These are phyloP conservation scores for Leccinum glutinopallens DNA, from an alignment of 1,284 basidiomycete genomes.

Conservation along the genomic window DNA sequence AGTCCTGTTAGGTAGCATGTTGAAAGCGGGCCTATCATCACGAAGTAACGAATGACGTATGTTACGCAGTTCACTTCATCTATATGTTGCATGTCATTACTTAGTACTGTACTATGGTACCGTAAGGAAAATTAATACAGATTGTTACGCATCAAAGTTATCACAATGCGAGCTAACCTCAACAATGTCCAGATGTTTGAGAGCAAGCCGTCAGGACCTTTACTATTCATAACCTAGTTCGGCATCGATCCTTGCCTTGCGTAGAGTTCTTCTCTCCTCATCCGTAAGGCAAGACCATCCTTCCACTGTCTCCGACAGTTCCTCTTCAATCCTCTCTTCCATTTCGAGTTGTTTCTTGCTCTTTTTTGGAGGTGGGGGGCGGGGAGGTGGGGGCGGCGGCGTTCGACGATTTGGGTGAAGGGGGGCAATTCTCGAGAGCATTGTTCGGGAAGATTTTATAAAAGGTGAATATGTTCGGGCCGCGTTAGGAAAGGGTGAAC, in stretches of 20 bases:
- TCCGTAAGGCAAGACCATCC: conserved; percentile 72
- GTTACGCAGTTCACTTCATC: neutral
- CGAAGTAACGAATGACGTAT: neutral
- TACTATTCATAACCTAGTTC: conserved; percentile 59
- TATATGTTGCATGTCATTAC: conserved; percentile 6
- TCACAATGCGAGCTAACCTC: conserved; percentile 2
- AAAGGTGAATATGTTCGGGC: conserved; percentile 60
- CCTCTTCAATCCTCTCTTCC: conserved; percentile 79
- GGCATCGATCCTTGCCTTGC: conserved; percentile 60
- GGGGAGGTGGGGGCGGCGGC: conserved; percentile 67
- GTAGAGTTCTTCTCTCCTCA: conserved; percentile 60
- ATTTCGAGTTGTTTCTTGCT: conserved; percentile 72
- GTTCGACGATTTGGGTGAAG: conserved; percentile 70
- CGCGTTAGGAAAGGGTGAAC: conserved; percentile 56
- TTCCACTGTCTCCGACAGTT: conserved; percentile 69
- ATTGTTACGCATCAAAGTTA: conserved; percentile 8
- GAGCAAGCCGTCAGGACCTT: neutral
- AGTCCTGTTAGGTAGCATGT: conserved; percentile 11
- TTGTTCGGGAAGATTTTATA: conserved; percentile 60
- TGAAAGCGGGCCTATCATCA: neutral
- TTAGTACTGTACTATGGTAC: neutral
- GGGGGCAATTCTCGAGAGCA: conserved; percentile 68
- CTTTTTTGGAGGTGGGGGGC: conserved; percentile 66
- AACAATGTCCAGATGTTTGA: neutral
- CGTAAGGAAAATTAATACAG: conserved; percentile 3